phyloP scores from a whole-genome alignment of 495 filamentous ascomycete species.

The Chaetomium fimeti region DNA sequence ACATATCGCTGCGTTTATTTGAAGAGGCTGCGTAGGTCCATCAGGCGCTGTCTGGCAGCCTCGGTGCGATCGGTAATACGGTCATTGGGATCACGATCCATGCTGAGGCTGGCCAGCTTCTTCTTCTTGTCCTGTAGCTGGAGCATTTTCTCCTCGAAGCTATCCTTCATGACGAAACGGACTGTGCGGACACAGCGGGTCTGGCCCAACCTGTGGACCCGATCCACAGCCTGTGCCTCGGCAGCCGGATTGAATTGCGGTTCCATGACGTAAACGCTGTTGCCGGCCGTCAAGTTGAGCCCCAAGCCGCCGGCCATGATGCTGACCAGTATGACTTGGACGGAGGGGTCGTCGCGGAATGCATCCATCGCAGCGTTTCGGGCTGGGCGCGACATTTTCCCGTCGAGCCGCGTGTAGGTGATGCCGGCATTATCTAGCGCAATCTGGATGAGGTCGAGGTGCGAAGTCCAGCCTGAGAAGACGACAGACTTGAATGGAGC shows the following conservation, averaged over 20 bases:
- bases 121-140: conserved; percentile 87
- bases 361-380: conserved; percentile 68
- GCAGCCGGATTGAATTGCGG: conserved; percentile 95
- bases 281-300: conserved; percentile 83
- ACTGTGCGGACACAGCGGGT: conserved; percentile 75
- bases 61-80: conserved; percentile 69
- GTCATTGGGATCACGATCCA: conserved; percentile 58
- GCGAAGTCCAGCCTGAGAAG: conserved; percentile 90
- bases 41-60: conserved; percentile 69
- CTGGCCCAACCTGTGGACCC: conserved; percentile 91
- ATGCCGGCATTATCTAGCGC: conserved; percentile 69
- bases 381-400: conserved; percentile 71
- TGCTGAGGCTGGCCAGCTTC: conserved; percentile 78
- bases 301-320: conserved; percentile 91
- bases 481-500: conserved; percentile 84
- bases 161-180: conserved; percentile 82
- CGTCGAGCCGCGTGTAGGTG: conserved; percentile 78
- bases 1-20: conserved; percentile 46
- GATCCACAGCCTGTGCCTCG: conserved; percentile 90
- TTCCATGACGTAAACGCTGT: conserved; percentile 93
- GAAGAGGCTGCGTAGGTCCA: conserved; percentile 81
- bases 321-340: conserved; percentile 83
- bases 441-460: conserved; percentile 88
- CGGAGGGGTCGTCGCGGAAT: conserved; percentile 69
- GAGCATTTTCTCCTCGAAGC: conserved; percentile 93